These are phyloP conservation scores for Pseudogymnoascus pannorum DNA, from an alignment of 2,329 filamentous ascomycete genomes.

Conservation along the genomic window DNA sequence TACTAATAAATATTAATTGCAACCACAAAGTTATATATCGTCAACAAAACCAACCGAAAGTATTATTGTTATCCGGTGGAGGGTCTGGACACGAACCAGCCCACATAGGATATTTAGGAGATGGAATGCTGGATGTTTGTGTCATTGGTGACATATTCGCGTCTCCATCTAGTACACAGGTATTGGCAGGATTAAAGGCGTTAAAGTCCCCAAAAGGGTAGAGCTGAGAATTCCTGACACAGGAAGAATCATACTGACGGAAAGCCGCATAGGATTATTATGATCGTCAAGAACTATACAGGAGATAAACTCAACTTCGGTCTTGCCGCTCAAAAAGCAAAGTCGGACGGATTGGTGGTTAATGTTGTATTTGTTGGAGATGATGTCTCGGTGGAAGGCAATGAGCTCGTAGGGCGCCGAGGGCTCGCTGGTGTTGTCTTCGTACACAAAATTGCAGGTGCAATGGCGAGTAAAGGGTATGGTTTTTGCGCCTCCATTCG, in stretches of 20 bases:
- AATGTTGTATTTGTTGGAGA: constrained; percentile 33
- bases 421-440: constrained; percentile 30
- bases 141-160: constrained; percentile 33
- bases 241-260: neutral
- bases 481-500: neutral
- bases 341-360: constrained; percentile 31
- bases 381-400: constrained; percentile 33
- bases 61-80: constrained; percentile 19
- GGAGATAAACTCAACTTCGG: constrained; percentile 38
- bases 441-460: constrained; percentile 9
- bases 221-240: neutral
- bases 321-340: constrained; percentile 33
- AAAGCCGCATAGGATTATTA: constrained; percentile 23
- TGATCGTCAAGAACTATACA: constrained; percentile 34
- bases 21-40: neutral
- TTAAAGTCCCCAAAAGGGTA: constrained; percentile 27
- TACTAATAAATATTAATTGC: neutral
- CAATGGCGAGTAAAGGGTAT: constrained; percentile 15
- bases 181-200: constrained; percentile 31
- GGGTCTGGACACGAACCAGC: constrained; percentile 32
- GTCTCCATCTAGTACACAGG: constrained; percentile 31
- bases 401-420: constrained; percentile 33
- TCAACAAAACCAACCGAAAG: neutral
- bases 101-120: constrained; percentile 33
- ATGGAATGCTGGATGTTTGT: constrained; percentile 30